Evolutionary conservation across 495 filamentous ascomycete genomes (phyloP).

Genomic region (Penicillium cosmopolitanum): DNA sequence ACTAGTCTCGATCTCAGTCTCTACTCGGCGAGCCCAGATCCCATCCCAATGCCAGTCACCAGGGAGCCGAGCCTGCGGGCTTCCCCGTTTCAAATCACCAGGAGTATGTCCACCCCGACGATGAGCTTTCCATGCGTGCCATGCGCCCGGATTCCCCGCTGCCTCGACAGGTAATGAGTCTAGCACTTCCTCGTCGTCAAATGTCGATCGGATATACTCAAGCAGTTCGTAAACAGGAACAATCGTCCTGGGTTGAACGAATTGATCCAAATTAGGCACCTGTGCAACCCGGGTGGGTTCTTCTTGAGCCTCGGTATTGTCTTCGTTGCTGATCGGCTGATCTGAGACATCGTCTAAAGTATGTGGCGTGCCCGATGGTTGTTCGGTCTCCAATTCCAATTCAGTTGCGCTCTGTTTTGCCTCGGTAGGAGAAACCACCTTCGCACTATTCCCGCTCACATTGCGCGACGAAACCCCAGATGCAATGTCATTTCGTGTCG

Average conservation of each 20-base stretch:
- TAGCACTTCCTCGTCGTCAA: constrained; percentile 75
- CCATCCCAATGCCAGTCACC: constrained; percentile 97
- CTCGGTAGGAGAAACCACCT: background rate
- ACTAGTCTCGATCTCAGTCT: constrained; percentile 74
- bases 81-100: constrained; percentile 33
- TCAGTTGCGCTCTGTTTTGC: background rate
- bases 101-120: constrained; percentile 36
- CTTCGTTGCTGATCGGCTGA: constrained; percentile 1
- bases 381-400: constrained; percentile 1
- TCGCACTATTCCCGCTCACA: constrained; percentile 37
- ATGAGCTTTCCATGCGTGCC: constrained; percentile 85
- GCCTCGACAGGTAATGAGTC: constrained; percentile 79
- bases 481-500: constrained; percentile 33
- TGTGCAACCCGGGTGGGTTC: constrained; percentile 16
- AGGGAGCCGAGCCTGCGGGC: constrained; percentile 57
- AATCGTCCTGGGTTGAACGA: constrained; percentile 24
- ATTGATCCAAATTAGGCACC: constrained; percentile 22
- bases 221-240: constrained; percentile 57
- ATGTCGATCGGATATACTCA: constrained; percentile 77
- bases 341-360: constrained; percentile 4
- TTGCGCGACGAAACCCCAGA: constrained; percentile 42
- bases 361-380: constrained; percentile 4
- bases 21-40: constrained; percentile 85
- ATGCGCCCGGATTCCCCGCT: constrained; percentile 85
- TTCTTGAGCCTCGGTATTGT: constrained; percentile 11